phyloP scores from a whole-genome alignment of 1,139 yeast species.

The Blastobotrys petasosporus region DNA sequence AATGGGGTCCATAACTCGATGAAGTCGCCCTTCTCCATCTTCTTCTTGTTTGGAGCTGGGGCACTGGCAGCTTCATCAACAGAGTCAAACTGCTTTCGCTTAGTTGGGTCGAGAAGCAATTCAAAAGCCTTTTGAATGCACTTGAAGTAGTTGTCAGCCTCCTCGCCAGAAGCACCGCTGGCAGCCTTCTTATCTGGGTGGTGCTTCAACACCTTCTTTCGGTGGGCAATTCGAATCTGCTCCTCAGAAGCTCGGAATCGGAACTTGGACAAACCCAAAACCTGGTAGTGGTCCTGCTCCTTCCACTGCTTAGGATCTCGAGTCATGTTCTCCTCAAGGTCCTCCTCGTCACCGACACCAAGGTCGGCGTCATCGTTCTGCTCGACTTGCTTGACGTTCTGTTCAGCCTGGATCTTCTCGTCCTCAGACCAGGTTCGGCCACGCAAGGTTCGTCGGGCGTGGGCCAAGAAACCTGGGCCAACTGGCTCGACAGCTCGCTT shows the following conservation, averaged over 20 bases:
- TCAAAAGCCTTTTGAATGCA: constrained; percentile 96
- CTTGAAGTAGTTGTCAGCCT: constrained; percentile 97
- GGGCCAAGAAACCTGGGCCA: constrained; percentile 92
- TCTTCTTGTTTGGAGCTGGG: constrained; percentile 61
- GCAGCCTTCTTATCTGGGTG: constrained; percentile 97
- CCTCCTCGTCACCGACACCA: constrained; percentile 76
- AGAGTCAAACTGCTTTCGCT: constrained; percentile 92
- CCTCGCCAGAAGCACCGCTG: constrained; percentile 84
- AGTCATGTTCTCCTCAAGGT: constrained; percentile 60
- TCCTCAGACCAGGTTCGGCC: constrained; percentile 99
- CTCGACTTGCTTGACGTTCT: constrained; percentile 71
- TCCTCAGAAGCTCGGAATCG: constrained; percentile 90
- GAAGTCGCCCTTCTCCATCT: constrained; percentile 52
- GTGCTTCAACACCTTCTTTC: constrained; percentile 93
- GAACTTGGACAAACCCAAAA: constrained; percentile 85
- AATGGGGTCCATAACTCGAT: constrained; percentile 91
- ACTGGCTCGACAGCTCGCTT: constrained; percentile 95
- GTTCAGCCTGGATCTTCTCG: constrained; percentile 89
- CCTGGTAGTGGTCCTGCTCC: constrained; percentile 91
- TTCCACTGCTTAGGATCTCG: constrained; percentile 99
- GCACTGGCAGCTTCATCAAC: constrained; percentile 88
- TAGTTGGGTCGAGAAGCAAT: constrained; percentile 73
- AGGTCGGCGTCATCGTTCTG: constrained; percentile 68
- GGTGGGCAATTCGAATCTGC: constrained; percentile 93
- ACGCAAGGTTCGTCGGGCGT: constrained; percentile 91